These are phyloP conservation scores for Juglanconis sp. DNA, from an alignment of 2,329 filamentous ascomycete genomes.

Conservation along the genomic window DNA sequence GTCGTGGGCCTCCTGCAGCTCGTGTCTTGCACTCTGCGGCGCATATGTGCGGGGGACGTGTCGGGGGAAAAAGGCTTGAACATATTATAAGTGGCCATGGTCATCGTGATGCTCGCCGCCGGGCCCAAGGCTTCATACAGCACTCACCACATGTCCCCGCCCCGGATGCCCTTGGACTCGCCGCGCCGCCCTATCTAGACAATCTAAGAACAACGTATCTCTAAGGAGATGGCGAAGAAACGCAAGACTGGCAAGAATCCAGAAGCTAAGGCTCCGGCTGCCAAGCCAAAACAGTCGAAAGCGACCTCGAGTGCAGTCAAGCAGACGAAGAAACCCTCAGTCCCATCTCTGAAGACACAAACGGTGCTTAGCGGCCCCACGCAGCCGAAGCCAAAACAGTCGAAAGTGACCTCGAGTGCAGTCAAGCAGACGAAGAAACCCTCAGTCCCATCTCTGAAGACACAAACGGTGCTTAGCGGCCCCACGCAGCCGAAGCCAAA, in stretches of 20 bases:
- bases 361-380: neutral
- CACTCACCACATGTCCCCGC: no score
- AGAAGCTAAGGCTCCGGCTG: no score
- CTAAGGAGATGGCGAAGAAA: neutral
- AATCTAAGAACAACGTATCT: neutral
- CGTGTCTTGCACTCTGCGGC: neutral
- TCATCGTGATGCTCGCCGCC: no score
- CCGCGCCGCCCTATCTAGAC: no score
- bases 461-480: neutral
- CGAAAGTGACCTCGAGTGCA: neutral
- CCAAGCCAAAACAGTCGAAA: neutral
- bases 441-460: neutral
- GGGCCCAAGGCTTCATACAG: no score
- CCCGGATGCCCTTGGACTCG: no score
- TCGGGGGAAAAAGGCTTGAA: neutral
- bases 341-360: neutral
- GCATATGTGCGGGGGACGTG: neutral
- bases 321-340: neutral
- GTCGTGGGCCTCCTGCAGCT: slow-evolving; percentile 11
- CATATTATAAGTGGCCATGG: no score
- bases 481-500: neutral
- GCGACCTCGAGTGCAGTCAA: neutral
- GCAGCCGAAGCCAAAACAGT: neutral
- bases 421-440: neutral
- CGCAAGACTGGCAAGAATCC: neutral